Conservation (phyloP, 306 rosid genomes). For the Trifolium fragiferum region DNA sequence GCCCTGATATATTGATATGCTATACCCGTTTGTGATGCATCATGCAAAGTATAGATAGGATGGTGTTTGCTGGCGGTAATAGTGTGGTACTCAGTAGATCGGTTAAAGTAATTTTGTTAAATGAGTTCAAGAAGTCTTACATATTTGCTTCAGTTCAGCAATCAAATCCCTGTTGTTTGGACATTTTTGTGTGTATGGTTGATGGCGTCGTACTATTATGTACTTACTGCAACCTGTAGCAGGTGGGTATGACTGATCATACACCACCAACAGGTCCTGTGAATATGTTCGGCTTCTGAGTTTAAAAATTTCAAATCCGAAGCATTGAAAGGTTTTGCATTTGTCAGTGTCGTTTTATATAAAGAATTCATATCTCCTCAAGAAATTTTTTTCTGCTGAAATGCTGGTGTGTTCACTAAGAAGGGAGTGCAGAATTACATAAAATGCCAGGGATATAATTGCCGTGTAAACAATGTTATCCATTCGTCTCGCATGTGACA, state of each 20-base stretch:
- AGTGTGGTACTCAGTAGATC: conserved; percentile 39
- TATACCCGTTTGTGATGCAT: conserved; percentile 34
- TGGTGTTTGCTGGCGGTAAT: conserved; percentile 31
- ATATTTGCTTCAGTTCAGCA: conserved; percentile 40
- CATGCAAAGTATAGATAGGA: conserved; percentile 36
- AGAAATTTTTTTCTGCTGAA: conserved; percentile 43
- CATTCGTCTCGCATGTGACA: conserved; percentile 30
- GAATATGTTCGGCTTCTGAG: conserved; percentile 33
- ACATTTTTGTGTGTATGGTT: conserved; percentile 26
- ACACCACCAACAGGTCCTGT: conserved; percentile 31
- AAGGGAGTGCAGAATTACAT: conserved; percentile 37
- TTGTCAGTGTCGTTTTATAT: conserved; percentile 37
- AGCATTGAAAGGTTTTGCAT: conserved; percentile 43
- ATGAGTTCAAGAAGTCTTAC: conserved; percentile 38
- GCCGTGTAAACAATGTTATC: conserved; percentile 11
- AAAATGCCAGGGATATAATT: conserved; percentile 29
- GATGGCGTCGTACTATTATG: neutral
- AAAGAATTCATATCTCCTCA: conserved; percentile 31
- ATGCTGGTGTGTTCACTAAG: conserved; percentile 38
- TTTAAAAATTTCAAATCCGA: conserved; percentile 35
- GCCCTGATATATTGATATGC: conserved; percentile 5
- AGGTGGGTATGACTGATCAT: neutral
- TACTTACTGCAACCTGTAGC: conserved; percentile 13
- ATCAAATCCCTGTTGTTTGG: conserved; percentile 35
- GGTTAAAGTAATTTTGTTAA: conserved; percentile 39